Base-by-base conservation (phyloP, 306 rosid species). In the Arachis stenosperma region DNA sequence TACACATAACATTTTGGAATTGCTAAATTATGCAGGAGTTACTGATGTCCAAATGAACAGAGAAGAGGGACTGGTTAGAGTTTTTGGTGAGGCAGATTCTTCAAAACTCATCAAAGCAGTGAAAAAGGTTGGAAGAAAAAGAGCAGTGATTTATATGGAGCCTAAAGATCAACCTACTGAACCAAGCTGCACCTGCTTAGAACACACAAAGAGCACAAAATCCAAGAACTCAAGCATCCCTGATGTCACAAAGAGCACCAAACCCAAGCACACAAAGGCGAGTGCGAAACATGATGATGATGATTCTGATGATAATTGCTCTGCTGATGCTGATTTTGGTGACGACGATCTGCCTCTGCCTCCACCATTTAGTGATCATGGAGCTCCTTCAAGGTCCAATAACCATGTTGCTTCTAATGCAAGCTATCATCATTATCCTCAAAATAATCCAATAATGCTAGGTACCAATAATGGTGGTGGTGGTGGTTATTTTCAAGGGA, bases 11-110 rank as follows among this genome's bases (percentile, higher is more conserved):
- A 33, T 33, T 33, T 33, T 50, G 39, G 15, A 63, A 27, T 43
- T 65, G 46, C 44, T 41, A 5, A 51, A 6, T 51, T 3, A 48
- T 50, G 27, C 48, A 73, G 77, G 61, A 3, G 77, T 61, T 60
- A 73, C 17, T 11, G 5, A 3, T 36, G 4, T 60, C 37, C 3
- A 61, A 22, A 9, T 69, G 2, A 40, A 56, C 56, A 41, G 5
- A 6, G 53, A 43, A 11, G 14, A 13, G 4, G 66, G 66, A 7
- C 29, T 56, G n/a, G 44, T 70, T 42, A 41, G 56, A 57, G 75
- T 57, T 70, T 70, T 30, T 42, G 75, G 75, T 57, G 75, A 17
- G 2, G 48, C 11, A 61, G 51, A 73, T 22, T 9, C 40, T 60
- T 47, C 77, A 1, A 0, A 2, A 36, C 12, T 73, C 22, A 47